A percentile compares a stretch with the other conserved stretches of the same genome.
Conservation (phyloP, 1,284 basidiomycete genomes). For the Gomphus sp. region DNA sequence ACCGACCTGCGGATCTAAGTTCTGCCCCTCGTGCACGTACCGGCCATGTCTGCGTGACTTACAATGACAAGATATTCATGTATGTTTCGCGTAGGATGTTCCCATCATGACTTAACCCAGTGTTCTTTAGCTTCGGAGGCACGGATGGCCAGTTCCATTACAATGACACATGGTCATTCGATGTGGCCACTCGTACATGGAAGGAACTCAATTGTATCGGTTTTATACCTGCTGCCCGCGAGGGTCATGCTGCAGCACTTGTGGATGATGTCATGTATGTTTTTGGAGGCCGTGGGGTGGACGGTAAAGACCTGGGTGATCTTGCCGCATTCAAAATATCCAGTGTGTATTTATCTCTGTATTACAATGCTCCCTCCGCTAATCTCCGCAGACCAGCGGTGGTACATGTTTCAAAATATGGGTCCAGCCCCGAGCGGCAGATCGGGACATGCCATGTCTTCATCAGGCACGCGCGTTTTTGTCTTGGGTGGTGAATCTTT, state of each 20-base stretch:
- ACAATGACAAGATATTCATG: conserved; percentile 82
- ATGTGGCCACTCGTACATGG: conserved; percentile 79
- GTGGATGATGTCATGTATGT: conserved; percentile 98
- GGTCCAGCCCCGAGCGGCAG: conserved; percentile 87
- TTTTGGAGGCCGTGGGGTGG: conserved; percentile 94
- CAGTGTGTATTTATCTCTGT: conserved; percentile 46
- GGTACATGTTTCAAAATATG: conserved; percentile 99
- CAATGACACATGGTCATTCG: conserved; percentile 98
- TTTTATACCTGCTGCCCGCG: conserved; percentile 92
- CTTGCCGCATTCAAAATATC: conserved; percentile 95
- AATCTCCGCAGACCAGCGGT: conserved; percentile 49
- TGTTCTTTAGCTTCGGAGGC: conserved; percentile 46
- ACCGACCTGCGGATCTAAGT: conserved; percentile 48
- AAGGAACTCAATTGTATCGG: conserved; percentile 94
- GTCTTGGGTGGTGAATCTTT: conserved; percentile 94
- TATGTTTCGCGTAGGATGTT: conserved; percentile 29
- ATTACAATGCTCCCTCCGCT: background rate
- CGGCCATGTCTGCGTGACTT: conserved; percentile 86
- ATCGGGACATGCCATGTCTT: conserved; percentile 93
- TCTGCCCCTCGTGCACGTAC: conserved; percentile 82
- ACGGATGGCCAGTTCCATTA: conserved; percentile 99
- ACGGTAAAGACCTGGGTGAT: conserved; percentile 94
- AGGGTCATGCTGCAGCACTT: conserved; percentile 94
- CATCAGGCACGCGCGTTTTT: conserved; percentile 80
- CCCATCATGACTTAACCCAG: background rate